Base-by-base conservation (phyloP, 2,329 filamentous ascomycete species). In the Harringtonia aguacate region DNA sequence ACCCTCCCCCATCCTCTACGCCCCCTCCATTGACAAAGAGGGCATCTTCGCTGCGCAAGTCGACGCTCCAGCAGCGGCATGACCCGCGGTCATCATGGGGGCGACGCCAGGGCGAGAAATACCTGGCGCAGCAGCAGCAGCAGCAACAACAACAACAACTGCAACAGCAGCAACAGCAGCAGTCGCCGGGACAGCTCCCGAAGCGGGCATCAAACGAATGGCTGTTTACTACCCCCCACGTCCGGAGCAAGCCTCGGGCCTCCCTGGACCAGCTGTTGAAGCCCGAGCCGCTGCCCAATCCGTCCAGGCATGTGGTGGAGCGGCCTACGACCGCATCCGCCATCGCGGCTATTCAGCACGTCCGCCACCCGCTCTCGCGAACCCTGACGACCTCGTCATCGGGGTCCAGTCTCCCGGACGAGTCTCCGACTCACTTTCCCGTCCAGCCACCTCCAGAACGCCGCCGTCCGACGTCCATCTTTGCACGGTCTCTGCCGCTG, bases 331-430 rank as follows among this genome's bases (percentile, higher is more conserved):
- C 22, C n/a, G n/a, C n/a, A n/a, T n/a, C n/a, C n/a, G n/a, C n/a
- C n/a, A n/a, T n/a, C 2, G 18, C 33, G 12, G 28, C 40, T 15
- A 30, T 31, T 41, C 49, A 59, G 3, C 70, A 73, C 49, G 75
- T 79, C 52, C 76, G 84, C 17, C 90, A 95, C 59, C 90, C 90
- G 18, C 70, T 95, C 20, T 95, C 90, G 8, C 79, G 87, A 49
- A 85, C 86, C 1, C 70, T 95, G 53, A 94, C 86, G 0, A 87
- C 88, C 4, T 94, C 88, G 1, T 90, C 86, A 1, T 94, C 88
- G 3, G 79, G 74, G 43, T 90, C 86, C 7, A 92, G 82, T 56
- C 60, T 90, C 36, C 70, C 72, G 1, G 86, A 89, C 50, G 86
- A 90, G 40, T 77, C 79, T 52, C 83, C 72, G 34, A 85, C 69